Percentiles rank a stretch among this genome's conserved stretches.
These are phyloP conservation scores for Exophiala dermatitidis DNA, from an alignment of 2,329 filamentous ascomycete genomes.

Conservation along the genomic window DNA sequence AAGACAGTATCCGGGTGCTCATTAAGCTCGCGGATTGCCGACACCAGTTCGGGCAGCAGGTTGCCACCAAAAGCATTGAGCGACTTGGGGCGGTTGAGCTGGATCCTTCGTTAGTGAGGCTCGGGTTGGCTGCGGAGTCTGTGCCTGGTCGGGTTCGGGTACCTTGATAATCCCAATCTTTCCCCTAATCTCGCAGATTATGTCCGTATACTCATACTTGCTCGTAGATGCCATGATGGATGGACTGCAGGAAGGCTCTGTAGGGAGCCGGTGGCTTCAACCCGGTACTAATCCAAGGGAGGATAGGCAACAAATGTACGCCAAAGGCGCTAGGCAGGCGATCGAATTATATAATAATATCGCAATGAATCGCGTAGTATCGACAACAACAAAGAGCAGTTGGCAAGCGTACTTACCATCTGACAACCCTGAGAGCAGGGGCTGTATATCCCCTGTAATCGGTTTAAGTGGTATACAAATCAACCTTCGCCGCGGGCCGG, in stretches of 20 bases:
- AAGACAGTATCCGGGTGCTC: constrained; percentile 45
- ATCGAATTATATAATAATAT: too few relatives aligned
- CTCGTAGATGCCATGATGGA: not conserved
- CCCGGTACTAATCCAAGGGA: too few relatives aligned
- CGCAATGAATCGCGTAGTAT: too few relatives aligned
- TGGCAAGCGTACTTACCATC: too few relatives aligned
- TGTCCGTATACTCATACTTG: constrained; percentile 36
- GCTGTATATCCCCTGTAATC: not conserved
- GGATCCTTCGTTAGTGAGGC: not conserved
- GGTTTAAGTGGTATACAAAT: too few relatives aligned
- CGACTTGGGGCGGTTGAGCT: constrained; percentile 44
- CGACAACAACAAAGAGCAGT: too few relatives aligned
- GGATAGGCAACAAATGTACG: not conserved
- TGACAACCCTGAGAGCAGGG: too few relatives aligned
- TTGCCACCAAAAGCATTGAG: constrained; percentile 46
- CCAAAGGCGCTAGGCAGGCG: too few relatives aligned
- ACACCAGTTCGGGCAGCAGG: constrained; percentile 39
- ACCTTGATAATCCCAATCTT: constrained; percentile 44
- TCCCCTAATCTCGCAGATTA: constrained; percentile 39
- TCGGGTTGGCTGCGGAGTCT: not conserved
- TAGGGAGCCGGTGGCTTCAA: too few relatives aligned
- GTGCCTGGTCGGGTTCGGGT: constrained; percentile 11
- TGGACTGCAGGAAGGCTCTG: not conserved
- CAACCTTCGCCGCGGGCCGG: too few relatives aligned
- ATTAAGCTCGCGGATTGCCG: constrained; percentile 40